Evolutionary conservation across 106 monocot genomes (phyloP).

Genomic region (Triglochin maritima): DNA sequence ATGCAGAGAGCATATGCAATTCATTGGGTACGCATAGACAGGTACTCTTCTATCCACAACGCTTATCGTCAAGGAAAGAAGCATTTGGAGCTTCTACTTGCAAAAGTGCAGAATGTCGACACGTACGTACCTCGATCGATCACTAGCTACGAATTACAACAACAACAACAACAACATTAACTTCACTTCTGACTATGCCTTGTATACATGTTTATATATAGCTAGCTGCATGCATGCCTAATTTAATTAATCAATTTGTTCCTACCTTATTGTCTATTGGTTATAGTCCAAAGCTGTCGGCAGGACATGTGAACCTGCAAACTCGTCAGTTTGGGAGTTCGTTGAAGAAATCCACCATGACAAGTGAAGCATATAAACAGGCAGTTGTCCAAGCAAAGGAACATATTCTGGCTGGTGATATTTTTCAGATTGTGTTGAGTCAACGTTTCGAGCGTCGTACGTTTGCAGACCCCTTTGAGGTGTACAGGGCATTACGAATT

Average conservation of each 20-base stretch:
- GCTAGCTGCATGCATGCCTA: no score
- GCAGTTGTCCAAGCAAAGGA: constrained; percentile 84
- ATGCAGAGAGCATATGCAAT: constrained; percentile 81
- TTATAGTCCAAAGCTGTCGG: constrained; percentile 46
- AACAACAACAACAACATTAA: no score
- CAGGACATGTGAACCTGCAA: constrained; percentile 59
- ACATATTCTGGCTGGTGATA: constrained; percentile 90
- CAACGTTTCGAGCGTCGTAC: constrained; percentile 91
- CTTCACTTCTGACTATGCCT: no score
- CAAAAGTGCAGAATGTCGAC: constrained; percentile 55
- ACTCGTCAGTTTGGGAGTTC: constrained; percentile 46
- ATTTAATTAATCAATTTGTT: no score
- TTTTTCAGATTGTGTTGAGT: constrained; percentile 96
- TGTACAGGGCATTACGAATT: constrained; percentile 82
- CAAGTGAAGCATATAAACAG: constrained; percentile 66
- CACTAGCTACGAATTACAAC: no score
- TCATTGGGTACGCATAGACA: constrained; percentile 79
- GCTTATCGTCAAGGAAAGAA: constrained; percentile 75
- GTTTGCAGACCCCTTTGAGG: constrained; percentile 93
- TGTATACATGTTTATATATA: no score
- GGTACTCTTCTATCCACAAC: constrained; percentile 54
- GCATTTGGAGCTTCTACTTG: constrained; percentile 39
- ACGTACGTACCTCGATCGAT: constrained; percentile 49
- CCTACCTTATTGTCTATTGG: neutral
- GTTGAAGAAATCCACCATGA: constrained; percentile 65